Base-by-base conservation (phyloP, 352 stramenopile species). In the Lagenidium giganteum region DNA sequence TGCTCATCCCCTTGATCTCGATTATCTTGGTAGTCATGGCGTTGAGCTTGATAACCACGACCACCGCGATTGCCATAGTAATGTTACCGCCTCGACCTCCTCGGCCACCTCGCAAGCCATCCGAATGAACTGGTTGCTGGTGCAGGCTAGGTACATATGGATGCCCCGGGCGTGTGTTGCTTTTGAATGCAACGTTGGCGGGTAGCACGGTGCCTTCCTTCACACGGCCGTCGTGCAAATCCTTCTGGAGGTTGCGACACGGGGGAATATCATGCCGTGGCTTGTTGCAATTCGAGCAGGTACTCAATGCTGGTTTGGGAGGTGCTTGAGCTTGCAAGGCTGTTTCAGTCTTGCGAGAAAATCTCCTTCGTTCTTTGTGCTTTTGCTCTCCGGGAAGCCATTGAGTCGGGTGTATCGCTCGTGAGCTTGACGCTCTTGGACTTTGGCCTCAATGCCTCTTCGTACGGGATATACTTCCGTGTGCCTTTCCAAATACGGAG, bases 381-480 rank as follows among this genome's bases (percentile, higher is more conserved):
- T 16, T 11, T 38, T 16, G 32, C 8, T 18, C 16, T 18, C 32
- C 9, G 32, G 32, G 7, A 16, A 20, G 9, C 32, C 32, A 8
- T 18, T 11, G 32, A 38, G 9, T 8, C 9, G 8, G 7, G 16
- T 18, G 16, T 38, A 38, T 11, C 32, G 32, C 9, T 38, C 9
- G 7, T 18, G 32, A 11, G 32, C 32, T 38, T 11, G 32, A 9
- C 6, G 8, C 8, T 18, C 32, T 18, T 8, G 32, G 32, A 38
- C 32, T 18, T 38, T 38, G 13, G 8, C 9, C n/a, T 38, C 32
- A 16, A 38, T 8, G 8, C n/a, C 32, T 38, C 32, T 11, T 7
- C 32, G n/a, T 38, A 38, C 32, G 32, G 32, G 32, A 38, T 38
- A 16, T 38, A 38, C 32, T 18, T 38, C 32, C 32, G 32, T 18